Evolutionary conservation across 2,329 filamentous ascomycete genomes (phyloP).

Genomic region (Exserohilum turcica): DNA sequence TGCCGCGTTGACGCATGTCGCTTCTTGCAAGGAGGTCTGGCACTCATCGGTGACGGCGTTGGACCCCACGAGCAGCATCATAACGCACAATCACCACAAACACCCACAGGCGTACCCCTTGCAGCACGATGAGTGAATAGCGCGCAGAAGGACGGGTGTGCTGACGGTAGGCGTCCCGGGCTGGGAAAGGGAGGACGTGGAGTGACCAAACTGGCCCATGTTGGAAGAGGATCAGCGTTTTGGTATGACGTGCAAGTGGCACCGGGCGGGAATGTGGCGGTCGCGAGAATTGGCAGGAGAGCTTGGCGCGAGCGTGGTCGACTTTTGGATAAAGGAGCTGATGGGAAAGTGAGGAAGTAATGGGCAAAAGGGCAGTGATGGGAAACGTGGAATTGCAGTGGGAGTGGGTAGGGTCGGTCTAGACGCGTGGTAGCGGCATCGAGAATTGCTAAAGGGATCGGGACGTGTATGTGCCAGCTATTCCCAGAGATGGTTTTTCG

Average conservation of each 20-base stretch:
- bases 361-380: neutral
- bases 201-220: slow-evolving; percentile 6
- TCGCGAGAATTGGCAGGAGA: neutral
- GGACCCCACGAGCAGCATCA: slow-evolving; percentile 4
- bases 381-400: neutral
- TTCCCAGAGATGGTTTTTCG: neutral
- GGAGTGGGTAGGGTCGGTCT: neutral
- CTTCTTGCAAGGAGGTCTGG: neutral
- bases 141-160: neutral
- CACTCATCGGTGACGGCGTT: slow-evolving; percentile 3
- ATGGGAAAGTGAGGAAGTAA: neutral
- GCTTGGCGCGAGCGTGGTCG: neutral
- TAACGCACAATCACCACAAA: slow-evolving; percentile 4
- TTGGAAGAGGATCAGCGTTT: slow-evolving; percentile 20
- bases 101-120: slow-evolving; percentile 1
- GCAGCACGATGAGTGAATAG: neutral
- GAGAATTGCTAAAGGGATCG: slow-evolving; percentile 8
- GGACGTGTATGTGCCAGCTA: neutral
- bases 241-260: slow-evolving; percentile 16
- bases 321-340: neutral
- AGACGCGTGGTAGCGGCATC: slow-evolving; percentile 13
- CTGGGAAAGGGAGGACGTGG: slow-evolving; percentile 3
- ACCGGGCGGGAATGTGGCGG: slow-evolving; percentile 9
- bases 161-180: neutral
- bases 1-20: slow-evolving; percentile 1